Evolutionary conservation across 345 rosid species (phyloP), one percentile per base, ranked within the genome.

Genomic region (Trapa bicornis): DNA sequence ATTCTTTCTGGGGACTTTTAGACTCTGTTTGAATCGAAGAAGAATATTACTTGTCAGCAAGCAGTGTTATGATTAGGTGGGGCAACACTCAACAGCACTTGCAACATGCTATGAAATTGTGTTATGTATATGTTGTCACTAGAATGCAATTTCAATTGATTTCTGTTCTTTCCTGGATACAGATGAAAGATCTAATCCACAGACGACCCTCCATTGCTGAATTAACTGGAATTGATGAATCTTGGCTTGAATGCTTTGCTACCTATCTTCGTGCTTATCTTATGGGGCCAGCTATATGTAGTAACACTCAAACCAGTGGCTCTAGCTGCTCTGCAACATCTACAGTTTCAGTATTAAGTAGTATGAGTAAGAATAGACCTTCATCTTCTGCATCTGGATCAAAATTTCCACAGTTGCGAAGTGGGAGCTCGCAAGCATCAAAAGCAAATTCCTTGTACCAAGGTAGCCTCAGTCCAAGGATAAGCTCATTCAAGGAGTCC

Each of bases 141-240:
- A 2, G 7, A 17, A 56, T 57, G 64, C n/a, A 29, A 39, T 11
- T 41, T 43, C 22, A 16, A 47, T 42, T 32, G 43, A 29, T 22
- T 47, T 71, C 52, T n/a, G 16, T 65, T 7, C 65, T 65, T 57
- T 72, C 11, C 54, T 45, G 68, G 64, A n/a, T 7, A n/a, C 74
- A 95, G 99, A 87, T 91, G 96, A 86, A 75, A 75, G 97, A 87
- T 72, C 68, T 95, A 67, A 83, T 95, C 78, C 76, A 64, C 78
- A 86, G 86, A 74, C 89, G 89, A 74, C 99, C 99, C 15, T 84
- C 99, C 45, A 64, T 95, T 74, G 88, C 96, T 29, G 93, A 89
- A 65, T 75, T 95, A 77, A 95, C 96, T 65, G 97, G 99, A 70
- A 89, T 95, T 77, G 84, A 87, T 58, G 88, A 83, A 79, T 81